These are phyloP conservation scores for Picea glauca DNA, from an alignment of 75 land plant species.

Conservation along the genomic window DNA sequence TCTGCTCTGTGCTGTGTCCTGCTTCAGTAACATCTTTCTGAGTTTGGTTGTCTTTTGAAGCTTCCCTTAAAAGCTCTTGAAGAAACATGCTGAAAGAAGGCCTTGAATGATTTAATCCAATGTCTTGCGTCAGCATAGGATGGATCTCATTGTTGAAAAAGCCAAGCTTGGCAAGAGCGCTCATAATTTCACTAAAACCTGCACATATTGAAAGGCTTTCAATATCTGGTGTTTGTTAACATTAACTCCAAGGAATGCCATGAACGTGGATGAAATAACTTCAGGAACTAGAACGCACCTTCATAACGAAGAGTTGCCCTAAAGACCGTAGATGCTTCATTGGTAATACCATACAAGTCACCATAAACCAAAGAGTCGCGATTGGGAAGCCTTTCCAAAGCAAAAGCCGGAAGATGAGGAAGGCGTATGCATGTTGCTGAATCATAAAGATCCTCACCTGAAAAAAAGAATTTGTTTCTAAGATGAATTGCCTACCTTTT, in stretches of 20 bases:
- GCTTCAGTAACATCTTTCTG: neutral
- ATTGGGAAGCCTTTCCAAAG: constrained; percentile 89
- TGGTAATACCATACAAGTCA: constrained; percentile 73
- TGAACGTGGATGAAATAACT: neutral
- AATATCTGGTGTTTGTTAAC: neutral
- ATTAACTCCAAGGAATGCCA: neutral
- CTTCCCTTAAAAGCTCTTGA: constrained; percentile 35
- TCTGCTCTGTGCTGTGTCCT: constrained; percentile 15
- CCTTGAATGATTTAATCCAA: constrained; percentile 2
- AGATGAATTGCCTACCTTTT: neutral
- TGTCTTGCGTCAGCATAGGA: constrained; percentile 35
- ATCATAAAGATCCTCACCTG: constrained; percentile 82
- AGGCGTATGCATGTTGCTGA: constrained; percentile 69
- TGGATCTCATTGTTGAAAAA: constrained; percentile 55
- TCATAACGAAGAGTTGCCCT: constrained; percentile 96
- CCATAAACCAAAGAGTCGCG: constrained; percentile 90
- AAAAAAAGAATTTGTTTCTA: constrained; percentile 12
- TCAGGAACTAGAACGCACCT: constrained; percentile 27
- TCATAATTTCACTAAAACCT: constrained; percentile 95
- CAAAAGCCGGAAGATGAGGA: constrained; percentile 85
- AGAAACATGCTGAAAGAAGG: constrained; percentile 60
- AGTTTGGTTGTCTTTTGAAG: constrained; percentile 3
- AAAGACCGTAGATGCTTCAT: constrained; percentile 91
- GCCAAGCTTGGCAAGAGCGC: constrained; percentile 70
- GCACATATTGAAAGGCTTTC: neutral